Conservation (phyloP, 129 eudicot genomes). For the Mikania micrantha region DNA sequence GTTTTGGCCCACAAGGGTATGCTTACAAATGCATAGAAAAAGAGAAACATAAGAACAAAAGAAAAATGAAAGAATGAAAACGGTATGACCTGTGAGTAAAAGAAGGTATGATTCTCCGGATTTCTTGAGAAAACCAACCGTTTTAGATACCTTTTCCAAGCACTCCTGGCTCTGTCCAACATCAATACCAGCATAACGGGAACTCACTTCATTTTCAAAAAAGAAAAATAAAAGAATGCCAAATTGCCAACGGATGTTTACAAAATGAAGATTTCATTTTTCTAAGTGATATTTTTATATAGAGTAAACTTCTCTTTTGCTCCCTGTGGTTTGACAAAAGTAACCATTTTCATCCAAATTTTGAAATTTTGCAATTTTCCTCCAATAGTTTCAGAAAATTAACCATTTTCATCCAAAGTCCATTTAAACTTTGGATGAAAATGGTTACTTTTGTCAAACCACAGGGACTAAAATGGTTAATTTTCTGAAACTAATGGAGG, state of each 20-base stretch:
- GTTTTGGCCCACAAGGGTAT: not conserved
- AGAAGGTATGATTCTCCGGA: slow-evolving; percentile 63
- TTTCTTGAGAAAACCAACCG: slow-evolving; percentile 60
- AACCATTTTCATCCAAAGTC: no score
- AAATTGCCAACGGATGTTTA: not conserved
- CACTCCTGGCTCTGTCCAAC: slow-evolving; percentile 79
- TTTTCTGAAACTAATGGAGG: no score
- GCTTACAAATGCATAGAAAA: not conserved
- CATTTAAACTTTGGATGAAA: no score
- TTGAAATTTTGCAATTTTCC: no score
- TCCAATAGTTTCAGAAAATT: no score
- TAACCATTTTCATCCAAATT: no score
- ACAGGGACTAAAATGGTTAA: no score
- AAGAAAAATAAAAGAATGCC: not conserved
- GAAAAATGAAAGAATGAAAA: not conserved
- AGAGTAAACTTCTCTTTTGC: no score
- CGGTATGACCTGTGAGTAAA: slow-evolving; percentile 66
- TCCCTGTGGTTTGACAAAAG: no score
- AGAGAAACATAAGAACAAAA: not conserved
- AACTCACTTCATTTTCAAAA: not conserved
- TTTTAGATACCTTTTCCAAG: slow-evolving; percentile 75
- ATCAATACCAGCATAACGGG: not conserved
- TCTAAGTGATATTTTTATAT: not conserved
- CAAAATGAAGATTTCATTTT: not conserved
- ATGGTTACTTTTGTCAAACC: no score